Percentiles rank a stretch among this genome's conserved stretches.
These are phyloP conservation scores for Xanthoparmelia taractica DNA, from an alignment of 495 filamentous ascomycete genomes.

Conservation along the genomic window DNA sequence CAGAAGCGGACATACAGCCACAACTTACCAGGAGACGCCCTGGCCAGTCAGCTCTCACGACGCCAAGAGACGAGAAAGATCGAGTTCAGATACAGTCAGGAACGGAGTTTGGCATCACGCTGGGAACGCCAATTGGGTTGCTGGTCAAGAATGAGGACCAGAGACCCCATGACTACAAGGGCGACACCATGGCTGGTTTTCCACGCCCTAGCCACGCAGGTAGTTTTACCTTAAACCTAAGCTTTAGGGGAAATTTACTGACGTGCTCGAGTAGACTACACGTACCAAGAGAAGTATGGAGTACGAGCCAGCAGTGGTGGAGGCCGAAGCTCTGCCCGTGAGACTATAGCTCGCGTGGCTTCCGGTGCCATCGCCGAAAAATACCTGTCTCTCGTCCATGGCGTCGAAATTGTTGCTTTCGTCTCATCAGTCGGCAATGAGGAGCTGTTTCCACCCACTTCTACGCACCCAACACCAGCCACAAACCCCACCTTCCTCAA, in stretches of 20 bases:
- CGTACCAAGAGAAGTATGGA: slow-evolving; percentile 95
- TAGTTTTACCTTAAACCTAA: neutral
- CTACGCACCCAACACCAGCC: slow-evolving; percentile 60
- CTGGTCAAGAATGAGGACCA: slow-evolving; percentile 89
- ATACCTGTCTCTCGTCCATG: slow-evolving; percentile 71
- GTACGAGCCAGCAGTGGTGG: slow-evolving; percentile 90
- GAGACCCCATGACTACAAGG: slow-evolving; percentile 86
- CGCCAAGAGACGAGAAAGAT: slow-evolving; percentile 90
- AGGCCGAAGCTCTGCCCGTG: slow-evolving; percentile 82
- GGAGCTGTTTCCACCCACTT: slow-evolving; percentile 75
- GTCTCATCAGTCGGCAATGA: slow-evolving; percentile 77
- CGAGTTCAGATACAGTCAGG: slow-evolving; percentile 87
- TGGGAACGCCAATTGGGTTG: slow-evolving; percentile 88
- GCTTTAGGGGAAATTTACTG: neutral
- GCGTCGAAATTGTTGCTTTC: slow-evolving; percentile 86
- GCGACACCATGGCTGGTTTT: slow-evolving; percentile 70
- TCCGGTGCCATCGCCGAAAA: slow-evolving; percentile 96
- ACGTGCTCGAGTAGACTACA: slow-evolving; percentile 56
- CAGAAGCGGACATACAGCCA: slow-evolving; percentile 85
- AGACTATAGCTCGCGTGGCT: slow-evolving; percentile 92
- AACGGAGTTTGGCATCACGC: slow-evolving; percentile 83
- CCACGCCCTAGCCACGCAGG: slow-evolving; percentile 81
- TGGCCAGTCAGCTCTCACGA: slow-evolving; percentile 84
- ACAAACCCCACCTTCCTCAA: slow-evolving; percentile 81
- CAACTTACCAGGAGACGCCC: slow-evolving; percentile 89